Base-by-base conservation (phyloP, 192 early-diverging fungal species). In the Paraglomus occultum region DNA sequence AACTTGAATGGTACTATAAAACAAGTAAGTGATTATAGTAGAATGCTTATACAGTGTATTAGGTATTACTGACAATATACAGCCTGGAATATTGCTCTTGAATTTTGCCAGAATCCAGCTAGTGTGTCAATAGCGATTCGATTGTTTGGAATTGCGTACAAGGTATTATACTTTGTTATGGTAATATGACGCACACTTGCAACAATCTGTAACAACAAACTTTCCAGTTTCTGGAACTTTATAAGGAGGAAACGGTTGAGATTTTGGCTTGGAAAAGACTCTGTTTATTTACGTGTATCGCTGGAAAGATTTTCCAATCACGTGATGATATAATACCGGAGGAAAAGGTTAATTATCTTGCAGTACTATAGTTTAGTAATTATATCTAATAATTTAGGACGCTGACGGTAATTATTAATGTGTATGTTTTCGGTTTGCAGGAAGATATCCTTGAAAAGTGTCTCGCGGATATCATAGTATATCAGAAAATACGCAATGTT, bases 71-170 rank as follows among this genome's bases (percentile, higher is more conserved):
- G 43, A 39, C 49, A 10, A 62, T 31, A 5, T 5, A 17, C 12
- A 73, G 71, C 71, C 39, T 73, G 71, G 71, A 73, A 73, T 53
- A 66, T 73, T 20, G 71, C 40, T 15, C 51, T 73, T 47, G 63
- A 54, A 43, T 67, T 64, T 49, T 67, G 71, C 42, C 49, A 72
- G 11, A 50, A 64, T 5, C 18, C 20, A 22, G 47, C 12, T 39
- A 66, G 64, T 63, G 70, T 40, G 6, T 9, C 20, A 49, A 51
- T 50, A 42, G 50, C 70, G 7, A 71, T 63, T 38, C 23, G 12
- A 45, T 71, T 71, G 43, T 61, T 71, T 50, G 59, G 54, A 23
- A 50, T 71, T 31, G 45, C 70, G 31, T 63, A 43, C 8, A 61
- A 63, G 58, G 70, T 63, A 57, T 64, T 15, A 14, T 15, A 51